These are phyloP conservation scores for Durotheca rogersii DNA, from an alignment of 495 filamentous ascomycete genomes.

Conservation along the genomic window DNA sequence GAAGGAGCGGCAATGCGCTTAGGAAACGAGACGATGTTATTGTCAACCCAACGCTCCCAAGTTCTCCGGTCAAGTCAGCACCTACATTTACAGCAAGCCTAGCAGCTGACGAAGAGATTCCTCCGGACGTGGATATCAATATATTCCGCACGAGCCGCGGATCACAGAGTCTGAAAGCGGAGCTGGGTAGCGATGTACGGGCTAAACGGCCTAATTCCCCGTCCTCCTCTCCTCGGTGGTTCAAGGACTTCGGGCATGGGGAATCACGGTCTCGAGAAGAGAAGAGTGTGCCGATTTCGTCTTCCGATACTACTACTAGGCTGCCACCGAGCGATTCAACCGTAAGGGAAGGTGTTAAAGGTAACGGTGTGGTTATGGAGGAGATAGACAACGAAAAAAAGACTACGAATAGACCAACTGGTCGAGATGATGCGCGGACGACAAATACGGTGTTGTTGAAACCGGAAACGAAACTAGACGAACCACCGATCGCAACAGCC, in stretches of 20 bases:
- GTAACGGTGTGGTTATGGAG: slow-evolving; percentile 20
- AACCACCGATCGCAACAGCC: slow-evolving; percentile 1
- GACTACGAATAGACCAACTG: slow-evolving; percentile 8
- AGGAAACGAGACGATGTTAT: slow-evolving; percentile 7
- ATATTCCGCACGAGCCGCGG: slow-evolving; percentile 42
- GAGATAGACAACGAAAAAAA: slow-evolving; percentile 16
- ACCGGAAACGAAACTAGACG: slow-evolving; percentile 9
- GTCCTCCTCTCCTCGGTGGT: slow-evolving; percentile 30
- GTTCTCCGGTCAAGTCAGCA: slow-evolving; percentile 10
- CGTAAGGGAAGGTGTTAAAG: slow-evolving; percentile 24
- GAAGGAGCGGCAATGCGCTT: slow-evolving; percentile 22
- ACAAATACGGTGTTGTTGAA: slow-evolving; percentile 21
- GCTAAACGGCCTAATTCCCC: slow-evolving; percentile 15
- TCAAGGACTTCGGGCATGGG: slow-evolving; percentile 36
- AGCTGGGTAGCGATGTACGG: slow-evolving; percentile 12
- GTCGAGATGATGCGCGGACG: slow-evolving; percentile 21
- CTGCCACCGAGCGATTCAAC: slow-evolving; percentile 9
- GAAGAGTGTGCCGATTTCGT: slow-evolving; percentile 6
- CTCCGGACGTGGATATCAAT: slow-evolving; percentile 37
- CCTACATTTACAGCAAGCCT: slow-evolving; percentile 25
- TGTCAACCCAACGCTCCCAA: slow-evolving; percentile 1
- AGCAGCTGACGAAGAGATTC: slow-evolving; percentile 19
- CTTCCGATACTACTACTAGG: slow-evolving; percentile 22
- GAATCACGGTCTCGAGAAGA: slow-evolving; percentile 9
- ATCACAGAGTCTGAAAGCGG: slow-evolving; percentile 36